Evolutionary conservation across 257 asterid species (phyloP).

Genomic region (Penstemon davidsonii): DNA sequence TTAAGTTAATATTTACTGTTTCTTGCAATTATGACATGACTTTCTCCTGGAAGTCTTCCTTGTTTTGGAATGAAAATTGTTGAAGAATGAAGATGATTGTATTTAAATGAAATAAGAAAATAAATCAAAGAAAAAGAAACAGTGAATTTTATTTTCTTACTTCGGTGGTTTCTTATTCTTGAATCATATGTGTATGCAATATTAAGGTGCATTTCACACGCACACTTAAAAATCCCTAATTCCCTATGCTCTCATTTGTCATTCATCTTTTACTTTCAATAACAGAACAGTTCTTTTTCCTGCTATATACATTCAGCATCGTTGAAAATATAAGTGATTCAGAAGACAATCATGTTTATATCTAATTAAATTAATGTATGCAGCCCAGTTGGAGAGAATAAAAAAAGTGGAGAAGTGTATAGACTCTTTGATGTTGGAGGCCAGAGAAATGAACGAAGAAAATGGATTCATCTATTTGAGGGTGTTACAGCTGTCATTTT

Average conservation of each 20-base stretch:
- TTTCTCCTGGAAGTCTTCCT: too few species aligned
- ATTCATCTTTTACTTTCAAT: conserved; percentile 11
- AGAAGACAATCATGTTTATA: conserved; percentile 9
- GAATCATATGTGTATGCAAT: conserved; percentile 4
- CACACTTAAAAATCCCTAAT: background rate
- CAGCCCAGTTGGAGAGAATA: conserved; percentile 99
- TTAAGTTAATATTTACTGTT: too few species aligned
- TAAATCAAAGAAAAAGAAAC: too few species aligned
- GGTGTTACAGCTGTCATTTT: conserved; percentile 98
- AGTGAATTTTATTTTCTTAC: background rate
- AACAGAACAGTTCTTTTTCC: conserved; percentile 13
- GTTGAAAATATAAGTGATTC: conserved; percentile 15
- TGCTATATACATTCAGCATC: conserved; percentile 23
- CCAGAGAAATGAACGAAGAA: conserved; percentile 98
- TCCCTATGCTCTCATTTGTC: conserved; percentile 13
- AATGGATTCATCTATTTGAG: conserved; percentile 98
- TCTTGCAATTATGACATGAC: too few species aligned
- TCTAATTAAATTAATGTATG: conserved; percentile 40
- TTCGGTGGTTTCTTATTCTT: background rate
- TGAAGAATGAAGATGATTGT: too few species aligned
- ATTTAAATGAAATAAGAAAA: too few species aligned
- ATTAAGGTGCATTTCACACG: conserved; percentile 6
- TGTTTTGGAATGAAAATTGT: too few species aligned
- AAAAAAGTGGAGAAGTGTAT: conserved; percentile 95
- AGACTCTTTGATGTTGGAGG: conserved; percentile 98